Evolutionary conservation across 805 yeast genomes (phyloP), one percentile per base, ranked within the genome.

Genomic region (Ogataea minuta): DNA sequence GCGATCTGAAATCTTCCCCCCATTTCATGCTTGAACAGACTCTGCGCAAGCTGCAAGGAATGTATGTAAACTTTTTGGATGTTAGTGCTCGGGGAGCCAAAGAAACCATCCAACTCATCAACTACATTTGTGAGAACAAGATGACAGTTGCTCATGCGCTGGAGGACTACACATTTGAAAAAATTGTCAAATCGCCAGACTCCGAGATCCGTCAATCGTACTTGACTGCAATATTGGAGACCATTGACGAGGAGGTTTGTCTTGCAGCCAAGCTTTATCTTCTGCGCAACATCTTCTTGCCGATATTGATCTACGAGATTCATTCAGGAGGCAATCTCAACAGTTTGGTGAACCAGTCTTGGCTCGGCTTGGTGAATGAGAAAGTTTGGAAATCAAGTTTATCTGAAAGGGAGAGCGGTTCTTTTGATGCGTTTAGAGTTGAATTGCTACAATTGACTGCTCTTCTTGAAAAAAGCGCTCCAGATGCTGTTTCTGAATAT

Each of bases 381-480:
- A 74, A 76, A 41, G 69, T 93, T 5, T 93, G 99, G 99, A 72
- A 76, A 46, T 73, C 82, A 0, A 69, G 75, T 1, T 67, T 72
- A 26, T 67, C 74, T 5, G 68, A 68, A 41, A 72, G 73, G 44
- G 70, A 78, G 11, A 74, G 88, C 1, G 93, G 91, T 2, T 70
- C 79, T 4, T 71, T 80, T 47, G 97, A 93, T 55, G 68, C 74
- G 25, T 83, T 77, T 61, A 70, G 95, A 41, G 76, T 85, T 46
- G 93, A 86, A 43, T 65, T 91, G 7, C 68, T 93, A 15, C 95
- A 90, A 49, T 61, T 89, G 56, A 84, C 98, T 0, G 80, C 96
- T 0, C 63, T 84, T 30, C 64, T 93, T 30, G 76, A 89, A 17
- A 80, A 81, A 54, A 76, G 79, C 62, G 80, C 85, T 1, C 79